phyloP scores from a whole-genome alignment of 441 rosid species.

The Adansonia grandidieri region DNA sequence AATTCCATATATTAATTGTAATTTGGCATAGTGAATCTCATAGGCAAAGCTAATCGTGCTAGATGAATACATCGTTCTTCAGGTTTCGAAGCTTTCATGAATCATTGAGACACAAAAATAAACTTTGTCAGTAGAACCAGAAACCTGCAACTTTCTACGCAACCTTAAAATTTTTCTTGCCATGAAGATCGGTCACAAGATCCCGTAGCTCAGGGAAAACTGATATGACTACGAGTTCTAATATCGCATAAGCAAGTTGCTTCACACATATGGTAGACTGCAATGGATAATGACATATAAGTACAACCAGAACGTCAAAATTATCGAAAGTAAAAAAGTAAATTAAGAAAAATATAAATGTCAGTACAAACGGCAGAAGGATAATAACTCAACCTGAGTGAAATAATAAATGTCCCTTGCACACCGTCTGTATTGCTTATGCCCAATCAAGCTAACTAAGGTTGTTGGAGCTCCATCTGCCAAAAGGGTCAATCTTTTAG shows the following conservation, averaged over 20 bases:
- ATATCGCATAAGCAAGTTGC: conserved; percentile 63
- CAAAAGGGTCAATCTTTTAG: neutral
- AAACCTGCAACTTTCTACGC: conserved; percentile 24
- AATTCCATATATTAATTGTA: neutral
- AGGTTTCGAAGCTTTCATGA: conserved; percentile 5
- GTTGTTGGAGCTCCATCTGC: conserved; percentile 91
- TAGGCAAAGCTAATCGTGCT: neutral
- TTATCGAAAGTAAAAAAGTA: neutral
- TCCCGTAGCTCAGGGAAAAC: conserved; percentile 71
- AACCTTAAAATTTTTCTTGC: conserved; percentile 38
- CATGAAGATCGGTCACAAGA: conserved; percentile 52
- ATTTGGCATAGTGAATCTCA: neutral
- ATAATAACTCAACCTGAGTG: conserved; percentile 65
- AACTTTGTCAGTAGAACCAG: neutral
- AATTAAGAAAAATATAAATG: neutral
- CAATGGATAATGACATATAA: conserved; percentile 20
- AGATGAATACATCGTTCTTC: conserved; percentile 4
- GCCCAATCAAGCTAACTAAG: conserved; percentile 86
- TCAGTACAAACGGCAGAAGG: too few species aligned
- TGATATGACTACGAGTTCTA: conserved; percentile 56
- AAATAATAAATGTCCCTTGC: conserved; percentile 93
- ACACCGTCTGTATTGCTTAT: conserved; percentile 90
- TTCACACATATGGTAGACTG: conserved; percentile 72
- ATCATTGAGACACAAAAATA: neutral
- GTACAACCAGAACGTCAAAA: neutral